Base-by-base conservation (phyloP, 202 grass and related monocot species). In the Elaeis oleifera region DNA sequence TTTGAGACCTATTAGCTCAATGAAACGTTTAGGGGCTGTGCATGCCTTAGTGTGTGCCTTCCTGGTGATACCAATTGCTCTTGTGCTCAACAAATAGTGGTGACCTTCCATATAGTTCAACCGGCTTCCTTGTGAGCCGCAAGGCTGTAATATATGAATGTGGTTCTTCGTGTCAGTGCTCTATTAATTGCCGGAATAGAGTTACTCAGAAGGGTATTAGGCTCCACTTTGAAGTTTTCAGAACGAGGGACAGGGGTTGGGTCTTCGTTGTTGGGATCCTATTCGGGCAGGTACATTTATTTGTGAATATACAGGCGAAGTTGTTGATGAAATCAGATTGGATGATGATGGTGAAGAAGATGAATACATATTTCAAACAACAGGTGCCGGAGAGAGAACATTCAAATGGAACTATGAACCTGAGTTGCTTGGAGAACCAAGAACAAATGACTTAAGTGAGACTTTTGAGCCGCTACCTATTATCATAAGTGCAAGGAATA, bases 171-270 rank as follows among this genome's bases (percentile, higher is more conserved):
- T 96, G 90, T 60, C 73, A 78, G 52, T 96, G 90, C 44, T 63
- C 69, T 55, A 51, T 53, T 6, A 90, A 85, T 78, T 96, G 90
- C 68, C 80, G 86, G 58, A 90, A 96, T 80, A 90, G 78, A 84
- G 87, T 96, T 60, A 73, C 78, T 44, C 90, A 96, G 64, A 96
- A 90, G 50, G 90, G 83, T 25, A 9, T 58, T 57, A 82, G 71
- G 58, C 82, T 78, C 23, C 90, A 88, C 70, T 90, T 95, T 82
- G 90, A 96, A 73, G 86, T 96, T 51, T 96, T 90, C 49, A 90
- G 62, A 69, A 90, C 90, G 54, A 81, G 57, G 26, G 74, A 85
- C 49, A 56, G 61, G 24, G 86, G 90, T 27, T 95, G 90, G 90
- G 86, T 26, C 86, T 96, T 68, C 78, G 86, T 39, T 87, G 74